Base-by-base conservation (phyloP, 2,329 filamentous ascomycete genomes). In the Fusarium siculi region DNA sequence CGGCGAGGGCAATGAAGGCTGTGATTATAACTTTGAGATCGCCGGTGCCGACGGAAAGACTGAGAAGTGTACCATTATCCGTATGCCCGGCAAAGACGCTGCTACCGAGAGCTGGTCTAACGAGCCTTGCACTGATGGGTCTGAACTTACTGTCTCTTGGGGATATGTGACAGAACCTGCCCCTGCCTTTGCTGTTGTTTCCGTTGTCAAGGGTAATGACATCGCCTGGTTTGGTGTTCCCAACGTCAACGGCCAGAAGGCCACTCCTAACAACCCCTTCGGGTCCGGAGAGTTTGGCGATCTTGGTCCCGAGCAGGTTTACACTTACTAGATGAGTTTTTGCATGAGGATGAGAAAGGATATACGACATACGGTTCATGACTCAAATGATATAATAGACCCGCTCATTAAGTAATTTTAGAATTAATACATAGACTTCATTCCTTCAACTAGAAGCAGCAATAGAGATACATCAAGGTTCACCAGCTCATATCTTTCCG, bases 161-260 rank as follows among this genome's bases (percentile, higher is more conserved):
- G 73, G 73, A 0, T 71, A 73, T 32, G 72, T 73, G 1, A 71
- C 66, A 0, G 69, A 75, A 19, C 72, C 69, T 25, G 72, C 50
- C 9, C 73, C 73, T 9, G 72, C 73, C 0, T 75, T 74, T n/a
- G 69, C 72, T 55, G 73, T 75, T 16, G 2, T 75, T 5, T 73
- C 73, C 1, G 60, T 75, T 11, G 66, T 66, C 5, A 47, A 75
- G 44, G 72, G 66, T 9, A 63, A 75, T 63, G 52, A 75, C 6
- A 58, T 75, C 7, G 73, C 73, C 11, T 75, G 73, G 73, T 75
- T 75, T 15, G 73, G 73, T n/a, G 72, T 73, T 5, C 39, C 73
- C 0, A 30, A 73, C 21, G 52, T 75, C 28, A 75, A 75, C 1
- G 73, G 70, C 25, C 66, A 74, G 46, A n/a, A 70, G n/a, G 73